Conservation (phyloP, 805 yeast species). For the Starmerella asiatica region DNA sequence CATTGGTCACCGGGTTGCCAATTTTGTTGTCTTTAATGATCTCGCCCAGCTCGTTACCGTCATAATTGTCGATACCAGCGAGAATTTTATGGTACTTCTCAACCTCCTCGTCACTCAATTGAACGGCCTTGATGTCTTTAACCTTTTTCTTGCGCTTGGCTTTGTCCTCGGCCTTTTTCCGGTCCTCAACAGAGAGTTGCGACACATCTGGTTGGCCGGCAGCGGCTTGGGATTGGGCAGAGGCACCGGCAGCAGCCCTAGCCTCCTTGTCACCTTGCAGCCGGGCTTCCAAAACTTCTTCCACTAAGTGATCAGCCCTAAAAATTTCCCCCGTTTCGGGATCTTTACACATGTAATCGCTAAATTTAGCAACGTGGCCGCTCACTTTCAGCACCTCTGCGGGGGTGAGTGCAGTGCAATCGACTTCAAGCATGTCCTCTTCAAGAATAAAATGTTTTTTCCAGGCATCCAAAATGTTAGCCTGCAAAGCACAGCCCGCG, state of each 20-base stretch:
- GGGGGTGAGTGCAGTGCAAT: slow-evolving; percentile 95
- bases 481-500: slow-evolving; percentile 97
- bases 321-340: slow-evolving; percentile 92
- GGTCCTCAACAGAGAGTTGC: slow-evolving; percentile 49
- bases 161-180: slow-evolving; percentile 54
- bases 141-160: slow-evolving; percentile 84
- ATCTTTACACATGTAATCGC: slow-evolving; percentile 99
- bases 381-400: slow-evolving; percentile 95
- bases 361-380: slow-evolving; percentile 97
- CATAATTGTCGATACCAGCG: slow-evolving; percentile 84
- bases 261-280: slow-evolving; percentile 96
- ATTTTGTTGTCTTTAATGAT: slow-evolving; percentile 71
- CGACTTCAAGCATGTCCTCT: slow-evolving; percentile 98
- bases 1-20: slow-evolving; percentile 83
- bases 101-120: slow-evolving; percentile 68
- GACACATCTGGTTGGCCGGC: too few species aligned
- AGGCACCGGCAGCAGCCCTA: slow-evolving; percentile 49
- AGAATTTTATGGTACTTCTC: slow-evolving; percentile 72
- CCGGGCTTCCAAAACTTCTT: slow-evolving; percentile 92
- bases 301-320: slow-evolving; percentile 96
- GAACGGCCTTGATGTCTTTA: slow-evolving; percentile 79
- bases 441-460: slow-evolving; percentile 94
- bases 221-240: too few species aligned
- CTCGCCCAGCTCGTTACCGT: slow-evolving; percentile 86
- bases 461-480: slow-evolving; percentile 89